Evolutionary conservation across 2,329 filamentous ascomycete genomes (phyloP).

Genomic region (Pseudogymnoascus sp.): DNA sequence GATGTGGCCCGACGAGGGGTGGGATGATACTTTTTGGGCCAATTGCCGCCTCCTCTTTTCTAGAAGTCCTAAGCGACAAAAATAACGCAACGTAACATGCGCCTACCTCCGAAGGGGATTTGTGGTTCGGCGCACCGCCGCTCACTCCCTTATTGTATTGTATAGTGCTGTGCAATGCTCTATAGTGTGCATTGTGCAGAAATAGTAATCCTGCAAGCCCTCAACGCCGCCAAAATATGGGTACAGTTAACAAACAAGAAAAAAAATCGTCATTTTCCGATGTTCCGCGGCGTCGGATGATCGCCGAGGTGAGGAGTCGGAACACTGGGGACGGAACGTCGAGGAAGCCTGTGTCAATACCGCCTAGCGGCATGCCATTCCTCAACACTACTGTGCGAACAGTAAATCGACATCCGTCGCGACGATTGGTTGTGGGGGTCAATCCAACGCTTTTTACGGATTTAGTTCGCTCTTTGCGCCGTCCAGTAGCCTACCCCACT

Average conservation of each 20-base stretch:
- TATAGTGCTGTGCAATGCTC: not conserved
- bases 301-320: not conserved
- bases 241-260: not conserved
- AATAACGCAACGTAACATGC: not conserved
- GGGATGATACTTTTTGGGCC: conserved; percentile 1
- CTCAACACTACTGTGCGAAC: not conserved
- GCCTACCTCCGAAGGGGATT: not conserved
- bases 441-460: not conserved
- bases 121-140: not conserved
- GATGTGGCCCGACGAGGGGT: not conserved
- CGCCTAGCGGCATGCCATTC: conserved; percentile 1
- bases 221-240: not conserved
- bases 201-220: not conserved
- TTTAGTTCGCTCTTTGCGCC: not conserved
- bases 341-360: not conserved
- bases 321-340: not conserved
- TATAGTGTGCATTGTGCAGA: not conserved
- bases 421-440: not conserved
- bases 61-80: conserved; percentile 4
- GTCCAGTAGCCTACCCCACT: not conserved
- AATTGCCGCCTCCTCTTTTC: not conserved
- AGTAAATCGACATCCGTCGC: not conserved
- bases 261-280: not conserved
- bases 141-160: not conserved
- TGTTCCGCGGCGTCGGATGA: not conserved